Evolutionary conservation across 2,329 filamentous ascomycete species (phyloP), one percentile per base, ranked within the genome.

Genomic region (Aspergillus sp.): DNA sequence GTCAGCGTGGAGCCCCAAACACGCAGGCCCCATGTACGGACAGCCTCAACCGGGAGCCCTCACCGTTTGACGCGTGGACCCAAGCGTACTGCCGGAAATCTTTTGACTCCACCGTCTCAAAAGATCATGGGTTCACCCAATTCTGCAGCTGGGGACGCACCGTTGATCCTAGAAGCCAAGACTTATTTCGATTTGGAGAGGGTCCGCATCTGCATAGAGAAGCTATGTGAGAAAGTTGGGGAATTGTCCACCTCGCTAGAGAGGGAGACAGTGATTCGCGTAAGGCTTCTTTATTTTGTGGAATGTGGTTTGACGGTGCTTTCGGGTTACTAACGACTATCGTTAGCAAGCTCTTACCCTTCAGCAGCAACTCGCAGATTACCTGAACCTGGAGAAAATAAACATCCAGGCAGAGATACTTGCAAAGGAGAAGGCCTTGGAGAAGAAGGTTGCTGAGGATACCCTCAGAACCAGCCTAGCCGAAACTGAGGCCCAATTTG

Each of bases 31-130:
- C 55, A 59, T 37, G 39, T 56, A 7, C 44, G 50, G 37, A 50
- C 60, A n/a, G 50, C 57, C n/a, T 62, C 65, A 5, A 64, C 58
- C 30, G 64, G 62, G 4, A 65, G 62, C 37, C 63, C 62, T 9
- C 60, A 60, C 19, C 57, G 55, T 22, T n/a, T 55, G 19, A 24
- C 24, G 34, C 55, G 47, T 15, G 34, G 40, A 9, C 27, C 52
- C 22, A 47, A 41, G 33, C 33, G 46, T 27, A 19, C 54, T 11
- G 37, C 47, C 4, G 3, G 24, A 15, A 40, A 58, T 8, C 13
- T 51, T 9, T 9, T 12, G 34, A 48, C 39, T n/a, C 15, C 27
- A 6, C 12, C 40, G 12, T 15, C 44, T 33, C 52, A 41, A 1
- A 54, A 58, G 42, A 47, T 12, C 13, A 34, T 45, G 8, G 19